Base-by-base conservation (phyloP, 305 asterid genomes). In the Fraxinus velutina region DNA sequence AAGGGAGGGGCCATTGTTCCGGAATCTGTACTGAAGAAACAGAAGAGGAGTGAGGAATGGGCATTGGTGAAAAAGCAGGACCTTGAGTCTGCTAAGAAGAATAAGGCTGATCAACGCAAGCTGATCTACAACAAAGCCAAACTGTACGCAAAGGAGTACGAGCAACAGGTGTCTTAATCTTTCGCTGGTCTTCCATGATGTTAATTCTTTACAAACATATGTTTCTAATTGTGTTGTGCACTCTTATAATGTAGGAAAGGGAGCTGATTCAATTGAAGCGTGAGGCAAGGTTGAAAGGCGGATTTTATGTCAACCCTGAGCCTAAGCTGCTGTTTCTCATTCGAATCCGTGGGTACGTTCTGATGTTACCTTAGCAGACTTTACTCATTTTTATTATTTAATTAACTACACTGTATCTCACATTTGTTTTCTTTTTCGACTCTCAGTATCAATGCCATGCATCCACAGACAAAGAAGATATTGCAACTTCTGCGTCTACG, bases 221-320 rank as follows among this genome's bases (percentile, higher is more conserved):
- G 47, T 36, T 10, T 60, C 50, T 42, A 17, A 27, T 15, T 19
- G 15, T 80, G 2, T 22, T 1, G 0, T 39, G n/a, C 21, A 50
- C 7, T 1, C 21, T 50, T 66, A 4, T 86, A 15, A 47, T 85
- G 50, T 71, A 92, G 97, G 91, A 87, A 17, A 89, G 79, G 86
- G 97, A 91, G 86, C 85, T 91, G 39, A 82, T 93, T 37, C 88
- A 81, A 3, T 81, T 92, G 91, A 92, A 91, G 90, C 94, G 96
- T 0, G 96, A 92, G 88, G 94, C 97, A 0, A 86, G 97, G 79
- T 66, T 93, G 91, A 91, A 93, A 73, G 97, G 97, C 22, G 97
- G 94, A 21, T 92, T 92, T 66, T 92, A 92, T 78, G 97, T 93
- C 55, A 88, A 88, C 77, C 96, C 96, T 7, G 97, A 93, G 78